Evolutionary conservation across 2,329 filamentous ascomycete species (phyloP).

Genomic region (Colletotrichum euphorbiae): DNA sequence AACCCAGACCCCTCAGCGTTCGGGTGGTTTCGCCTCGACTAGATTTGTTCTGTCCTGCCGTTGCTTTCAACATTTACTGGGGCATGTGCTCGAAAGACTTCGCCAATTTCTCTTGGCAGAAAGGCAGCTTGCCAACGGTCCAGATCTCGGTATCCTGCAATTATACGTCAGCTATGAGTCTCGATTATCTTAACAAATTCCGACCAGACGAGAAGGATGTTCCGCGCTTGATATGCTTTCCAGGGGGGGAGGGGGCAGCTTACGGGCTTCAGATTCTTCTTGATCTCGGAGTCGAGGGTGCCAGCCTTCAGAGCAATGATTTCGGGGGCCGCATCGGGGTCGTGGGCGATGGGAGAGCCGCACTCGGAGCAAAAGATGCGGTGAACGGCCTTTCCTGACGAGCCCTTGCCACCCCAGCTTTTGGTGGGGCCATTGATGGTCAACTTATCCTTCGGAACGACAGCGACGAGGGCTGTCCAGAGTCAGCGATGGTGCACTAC

Average conservation of each 20-base stretch:
- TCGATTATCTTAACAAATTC: background rate
- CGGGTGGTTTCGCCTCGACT: background rate
- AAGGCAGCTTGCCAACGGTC: conserved; percentile 76
- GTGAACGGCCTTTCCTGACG: conserved; percentile 72
- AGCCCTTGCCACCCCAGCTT: conserved; percentile 70
- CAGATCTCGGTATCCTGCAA: conserved; percentile 74
- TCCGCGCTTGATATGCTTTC: background rate
- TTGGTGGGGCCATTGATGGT: conserved; percentile 73
- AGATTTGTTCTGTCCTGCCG: background rate
- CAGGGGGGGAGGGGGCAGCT: conserved; percentile 44
- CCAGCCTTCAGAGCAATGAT: conserved; percentile 78
- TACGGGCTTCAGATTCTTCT: conserved; percentile 75
- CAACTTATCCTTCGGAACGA: conserved; percentile 75
- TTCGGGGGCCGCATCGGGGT: conserved; percentile 75
- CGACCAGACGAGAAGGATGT: too few relatives aligned
- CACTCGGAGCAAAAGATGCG: conserved; percentile 78
- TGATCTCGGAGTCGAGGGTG: conserved; percentile 71
- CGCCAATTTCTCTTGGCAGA: conserved; percentile 73
- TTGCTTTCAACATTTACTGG: conserved; percentile 51
- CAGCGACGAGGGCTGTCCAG: conserved; percentile 69
- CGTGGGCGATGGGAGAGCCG: conserved; percentile 76
- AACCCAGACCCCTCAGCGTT: background rate
- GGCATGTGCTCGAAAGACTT: conserved; percentile 75
- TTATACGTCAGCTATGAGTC: background rate
- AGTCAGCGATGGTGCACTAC: background rate